Conservation (phyloP, 148 eudicot species). For the Rhododendron williamsianum region DNA sequence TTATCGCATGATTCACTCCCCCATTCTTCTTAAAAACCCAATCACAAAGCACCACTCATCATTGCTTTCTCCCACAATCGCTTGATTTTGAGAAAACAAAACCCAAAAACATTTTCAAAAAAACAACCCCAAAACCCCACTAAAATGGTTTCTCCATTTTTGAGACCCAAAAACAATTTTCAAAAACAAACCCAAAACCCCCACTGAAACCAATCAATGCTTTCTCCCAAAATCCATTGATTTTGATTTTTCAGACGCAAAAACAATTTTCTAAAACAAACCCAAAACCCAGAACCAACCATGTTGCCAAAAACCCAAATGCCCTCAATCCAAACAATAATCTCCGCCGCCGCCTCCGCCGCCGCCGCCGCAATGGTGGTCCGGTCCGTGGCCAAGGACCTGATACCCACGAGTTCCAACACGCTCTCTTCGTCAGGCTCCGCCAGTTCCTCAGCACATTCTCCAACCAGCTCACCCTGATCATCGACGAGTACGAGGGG, state of each 20-base stretch:
- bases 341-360: conserved; percentile 25
- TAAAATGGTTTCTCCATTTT: no score
- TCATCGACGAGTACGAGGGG: conserved; percentile 25
- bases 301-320: conserved; percentile 15
- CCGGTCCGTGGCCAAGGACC: conserved; percentile 15
- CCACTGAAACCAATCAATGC: no score
- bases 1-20: no score
- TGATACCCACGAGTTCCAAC: conserved; percentile 8
- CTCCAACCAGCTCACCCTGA: conserved; percentile 16
- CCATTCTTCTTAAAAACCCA: no score
- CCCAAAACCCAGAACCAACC: not conserved
- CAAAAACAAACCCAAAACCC: not conserved
- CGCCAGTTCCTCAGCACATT: conserved; percentile 1
- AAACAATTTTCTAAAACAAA: not conserved
- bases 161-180: not conserved
- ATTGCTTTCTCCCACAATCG: not conserved
- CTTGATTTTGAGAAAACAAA: no score
- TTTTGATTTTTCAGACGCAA: not conserved
- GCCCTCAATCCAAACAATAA: conserved; percentile 16
- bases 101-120: no score
- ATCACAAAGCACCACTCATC: no score
- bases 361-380: conserved; percentile 28
- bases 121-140: no score
- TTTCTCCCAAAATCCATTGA: no score
- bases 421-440: not conserved